These are phyloP conservation scores for Blastobotrys chiropterorum DNA, from an alignment of 805 yeast genomes.

Conservation along the genomic window DNA sequence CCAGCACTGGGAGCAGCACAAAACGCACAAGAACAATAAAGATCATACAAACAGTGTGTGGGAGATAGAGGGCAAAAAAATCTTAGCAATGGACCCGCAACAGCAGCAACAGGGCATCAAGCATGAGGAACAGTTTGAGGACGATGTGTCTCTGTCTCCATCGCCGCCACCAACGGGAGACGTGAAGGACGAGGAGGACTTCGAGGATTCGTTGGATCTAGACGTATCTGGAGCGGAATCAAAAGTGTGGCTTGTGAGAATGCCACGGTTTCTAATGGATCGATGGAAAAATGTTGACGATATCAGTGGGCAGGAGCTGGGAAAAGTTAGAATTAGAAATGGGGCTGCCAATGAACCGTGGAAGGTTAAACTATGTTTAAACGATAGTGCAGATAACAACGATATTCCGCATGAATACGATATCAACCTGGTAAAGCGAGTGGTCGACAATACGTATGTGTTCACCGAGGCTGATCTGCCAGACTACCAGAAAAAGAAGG, in stretches of 20 bases:
- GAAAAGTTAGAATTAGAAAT: conserved; percentile 61
- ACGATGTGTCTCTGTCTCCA: conserved; percentile 34
- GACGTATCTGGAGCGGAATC: conserved; percentile 55
- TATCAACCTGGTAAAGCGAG: conserved; percentile 66
- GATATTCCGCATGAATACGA: conserved; percentile 82
- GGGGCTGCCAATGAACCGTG: conserved; percentile 16
- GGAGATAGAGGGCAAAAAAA: background rate
- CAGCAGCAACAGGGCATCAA: background rate
- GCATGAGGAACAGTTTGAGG: conserved; percentile 24
- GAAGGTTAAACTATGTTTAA: conserved; percentile 33
- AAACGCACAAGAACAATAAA: too few relatives aligned
- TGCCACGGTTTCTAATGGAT: conserved; percentile 82
- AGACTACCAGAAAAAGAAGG: conserved; percentile 34
- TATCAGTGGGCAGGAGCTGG: conserved; percentile 65
- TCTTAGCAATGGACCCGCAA: too few relatives aligned
- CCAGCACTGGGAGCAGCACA: background rate
- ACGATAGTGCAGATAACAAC: conserved; percentile 37
- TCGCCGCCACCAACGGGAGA: conserved; percentile 26
- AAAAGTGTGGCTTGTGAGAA: conserved; percentile 86
- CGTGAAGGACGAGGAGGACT: conserved; percentile 35
- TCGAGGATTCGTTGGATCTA: conserved; percentile 70
- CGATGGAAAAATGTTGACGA: conserved; percentile 63
- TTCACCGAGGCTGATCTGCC: conserved; percentile 78
- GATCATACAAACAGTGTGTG: too few relatives aligned
- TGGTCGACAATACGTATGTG: conserved; percentile 78